Evolutionary conservation across 345 rosid genomes (phyloP).

Genomic region (Salix dunnii): DNA sequence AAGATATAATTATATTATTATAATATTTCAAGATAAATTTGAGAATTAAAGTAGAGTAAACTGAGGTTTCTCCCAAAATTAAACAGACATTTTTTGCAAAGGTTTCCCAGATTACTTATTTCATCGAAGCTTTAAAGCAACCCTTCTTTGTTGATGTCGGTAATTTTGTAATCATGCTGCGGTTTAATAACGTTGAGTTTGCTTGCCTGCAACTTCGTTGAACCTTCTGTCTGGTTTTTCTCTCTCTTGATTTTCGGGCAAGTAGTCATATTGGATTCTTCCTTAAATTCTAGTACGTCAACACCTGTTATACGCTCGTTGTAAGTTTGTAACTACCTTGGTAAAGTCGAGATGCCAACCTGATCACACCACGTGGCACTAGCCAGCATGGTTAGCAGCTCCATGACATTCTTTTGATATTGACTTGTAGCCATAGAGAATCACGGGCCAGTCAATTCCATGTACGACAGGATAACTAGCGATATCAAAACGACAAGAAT

Average conservation of each 20-base stretch:
- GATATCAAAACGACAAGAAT: background rate
- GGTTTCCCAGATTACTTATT: too few relatives aligned
- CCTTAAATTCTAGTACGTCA: background rate
- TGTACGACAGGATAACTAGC: conserved; percentile 4
- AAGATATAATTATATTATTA: too few relatives aligned
- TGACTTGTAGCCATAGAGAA: background rate
- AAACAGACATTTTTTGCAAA: too few relatives aligned
- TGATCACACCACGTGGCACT: background rate
- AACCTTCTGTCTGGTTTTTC: too few relatives aligned
- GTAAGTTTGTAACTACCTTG: background rate
- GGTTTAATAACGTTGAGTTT: too few relatives aligned
- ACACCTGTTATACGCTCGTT: background rate
- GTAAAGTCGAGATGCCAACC: background rate
- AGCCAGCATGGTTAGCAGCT: background rate
- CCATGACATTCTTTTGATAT: background rate
- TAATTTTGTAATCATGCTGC: too few relatives aligned
- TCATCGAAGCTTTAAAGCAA: too few relatives aligned
- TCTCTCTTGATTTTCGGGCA: background rate
- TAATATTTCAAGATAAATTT: too few relatives aligned
- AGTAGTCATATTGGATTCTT: background rate
- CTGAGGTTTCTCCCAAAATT: too few relatives aligned
- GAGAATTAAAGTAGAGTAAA: too few relatives aligned
- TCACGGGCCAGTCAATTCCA: background rate
- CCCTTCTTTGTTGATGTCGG: too few relatives aligned
- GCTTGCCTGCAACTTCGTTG: too few relatives aligned